Evolutionary conservation across 345 rosid species (phyloP).

Genomic region (Eucalyptus tenuipes): DNA sequence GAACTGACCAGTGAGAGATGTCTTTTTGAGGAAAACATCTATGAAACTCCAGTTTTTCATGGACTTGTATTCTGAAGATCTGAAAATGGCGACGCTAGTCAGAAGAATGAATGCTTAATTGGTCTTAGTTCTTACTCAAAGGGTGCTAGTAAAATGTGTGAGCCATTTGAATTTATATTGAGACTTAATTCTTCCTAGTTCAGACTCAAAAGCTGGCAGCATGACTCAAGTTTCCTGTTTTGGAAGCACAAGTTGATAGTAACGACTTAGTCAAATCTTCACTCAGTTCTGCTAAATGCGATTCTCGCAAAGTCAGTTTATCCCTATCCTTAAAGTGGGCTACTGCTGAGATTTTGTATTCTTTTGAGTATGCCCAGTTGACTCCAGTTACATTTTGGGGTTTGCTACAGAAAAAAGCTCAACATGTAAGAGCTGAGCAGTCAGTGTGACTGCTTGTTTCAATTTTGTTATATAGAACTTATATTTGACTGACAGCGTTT

Average conservation of each 20-base stretch:
- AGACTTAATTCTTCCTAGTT: neutral
- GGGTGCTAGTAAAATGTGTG: neutral
- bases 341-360: neutral
- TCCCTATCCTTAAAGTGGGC: neutral
- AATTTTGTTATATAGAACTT: neutral
- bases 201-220: neutral
- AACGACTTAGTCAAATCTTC: neutral
- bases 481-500: neutral
- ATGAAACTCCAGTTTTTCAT: neutral
- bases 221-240: neutral
- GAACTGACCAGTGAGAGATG: neutral
- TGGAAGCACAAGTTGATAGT: neutral
- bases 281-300: neutral
- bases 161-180: neutral
- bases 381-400: neutral
- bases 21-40: neutral
- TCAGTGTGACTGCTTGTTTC: neutral
- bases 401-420: neutral
- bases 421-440: neutral
- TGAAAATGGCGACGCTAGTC: neutral
- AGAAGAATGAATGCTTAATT: neutral
- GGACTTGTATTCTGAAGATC: neutral
- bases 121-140: neutral
- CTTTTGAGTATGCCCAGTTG: neutral
- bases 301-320: neutral